Evolutionary conservation across 2,329 filamentous ascomycete species (phyloP).

Genomic region (Dactylellina cionopaga): DNA sequence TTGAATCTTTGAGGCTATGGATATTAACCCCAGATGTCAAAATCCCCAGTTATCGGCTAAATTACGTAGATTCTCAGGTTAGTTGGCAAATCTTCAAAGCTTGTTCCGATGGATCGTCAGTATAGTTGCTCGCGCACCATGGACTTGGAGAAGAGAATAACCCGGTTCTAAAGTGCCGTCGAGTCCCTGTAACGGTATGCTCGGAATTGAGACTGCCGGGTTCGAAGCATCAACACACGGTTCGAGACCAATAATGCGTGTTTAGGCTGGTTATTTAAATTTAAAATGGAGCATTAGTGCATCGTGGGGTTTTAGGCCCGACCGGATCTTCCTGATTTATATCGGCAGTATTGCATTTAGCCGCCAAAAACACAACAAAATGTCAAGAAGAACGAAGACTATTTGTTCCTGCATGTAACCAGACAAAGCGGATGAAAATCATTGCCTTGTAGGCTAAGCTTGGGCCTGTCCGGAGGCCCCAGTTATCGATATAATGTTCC

Average conservation of each 20-base stretch:
- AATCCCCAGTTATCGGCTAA: constrained; percentile 16
- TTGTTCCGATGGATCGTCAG: not conserved
- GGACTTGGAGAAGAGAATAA: constrained; percentile 5
- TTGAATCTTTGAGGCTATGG: no score
- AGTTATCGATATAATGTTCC: not conserved
- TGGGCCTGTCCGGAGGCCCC: not conserved
- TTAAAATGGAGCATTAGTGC: not conserved
- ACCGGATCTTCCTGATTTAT: not conserved
- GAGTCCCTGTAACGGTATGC: not conserved
- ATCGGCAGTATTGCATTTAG: constrained; percentile 21
- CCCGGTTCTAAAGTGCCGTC: not conserved
- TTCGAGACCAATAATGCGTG: not conserved
- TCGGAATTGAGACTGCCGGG: not conserved
- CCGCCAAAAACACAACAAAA: constrained; percentile 4
- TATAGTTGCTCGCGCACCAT: not conserved
- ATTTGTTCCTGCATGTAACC: not conserved
- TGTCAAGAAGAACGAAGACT: not conserved
- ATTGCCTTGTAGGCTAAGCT: not conserved
- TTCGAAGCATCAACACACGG: not conserved
- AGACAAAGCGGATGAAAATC: not conserved
- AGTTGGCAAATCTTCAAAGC: not conserved
- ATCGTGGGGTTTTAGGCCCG: constrained; percentile 36
- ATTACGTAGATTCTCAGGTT: not conserved
- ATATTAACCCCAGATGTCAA: no score
- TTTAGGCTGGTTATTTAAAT: not conserved